Percentiles rank a stretch among this genome's conserved stretches.
Conservation (phyloP, 345 rosid genomes). For the Populus alba region DNA sequence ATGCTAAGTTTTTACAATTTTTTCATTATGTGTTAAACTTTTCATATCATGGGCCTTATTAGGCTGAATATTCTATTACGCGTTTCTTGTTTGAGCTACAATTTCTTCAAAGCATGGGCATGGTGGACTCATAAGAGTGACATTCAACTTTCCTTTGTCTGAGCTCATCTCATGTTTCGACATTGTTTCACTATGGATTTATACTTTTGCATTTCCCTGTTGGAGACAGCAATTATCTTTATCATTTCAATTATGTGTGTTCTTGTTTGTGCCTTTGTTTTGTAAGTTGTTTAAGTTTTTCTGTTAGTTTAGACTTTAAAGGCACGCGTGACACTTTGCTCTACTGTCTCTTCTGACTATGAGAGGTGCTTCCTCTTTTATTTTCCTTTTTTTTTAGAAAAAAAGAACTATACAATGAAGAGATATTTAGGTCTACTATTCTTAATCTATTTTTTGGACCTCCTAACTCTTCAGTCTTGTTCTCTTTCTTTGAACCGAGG, state of each 20-base stretch:
- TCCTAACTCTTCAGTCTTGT: neutral
- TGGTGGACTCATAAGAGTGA: neutral
- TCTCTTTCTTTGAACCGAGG: neutral
- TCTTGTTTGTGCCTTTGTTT: too few relatives aligned
- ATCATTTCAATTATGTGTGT: too few relatives aligned
- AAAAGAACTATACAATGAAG: neutral
- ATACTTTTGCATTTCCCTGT: too few relatives aligned
- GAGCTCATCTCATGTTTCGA: too few relatives aligned
- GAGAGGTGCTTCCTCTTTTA: neutral
- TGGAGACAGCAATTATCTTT: too few relatives aligned
- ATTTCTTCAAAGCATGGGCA: neutral
- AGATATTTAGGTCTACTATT: conserved; percentile 4
- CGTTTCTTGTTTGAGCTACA: too few relatives aligned
- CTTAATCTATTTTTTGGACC: conserved; percentile 1
- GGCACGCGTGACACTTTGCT: neutral
- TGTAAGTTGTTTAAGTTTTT: too few relatives aligned
- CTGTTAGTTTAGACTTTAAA: neutral
- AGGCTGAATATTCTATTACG: neutral
- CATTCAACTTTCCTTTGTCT: too few relatives aligned
- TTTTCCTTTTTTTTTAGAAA: neutral
- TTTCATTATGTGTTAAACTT: neutral
- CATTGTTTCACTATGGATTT: neutral
- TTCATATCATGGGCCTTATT: neutral
- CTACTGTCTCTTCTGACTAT: neutral
- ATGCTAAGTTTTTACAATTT: neutral